phyloP scores from a whole-genome alignment of 768 basidiomycete species.

The Boletus barrowsii region DNA sequence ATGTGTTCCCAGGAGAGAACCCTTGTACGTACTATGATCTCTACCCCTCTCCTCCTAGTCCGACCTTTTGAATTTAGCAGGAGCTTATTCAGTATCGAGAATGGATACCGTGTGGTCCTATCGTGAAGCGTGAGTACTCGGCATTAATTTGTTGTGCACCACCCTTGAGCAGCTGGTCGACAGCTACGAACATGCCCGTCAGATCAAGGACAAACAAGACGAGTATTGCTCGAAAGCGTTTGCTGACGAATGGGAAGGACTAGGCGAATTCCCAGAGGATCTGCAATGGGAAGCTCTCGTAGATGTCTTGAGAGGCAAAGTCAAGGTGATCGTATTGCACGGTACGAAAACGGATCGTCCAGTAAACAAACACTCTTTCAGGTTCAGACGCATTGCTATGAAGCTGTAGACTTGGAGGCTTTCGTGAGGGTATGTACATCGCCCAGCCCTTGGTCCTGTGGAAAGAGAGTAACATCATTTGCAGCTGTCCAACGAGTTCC shows the following conservation, averaged over 20 bases:
- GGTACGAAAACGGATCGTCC: not conserved
- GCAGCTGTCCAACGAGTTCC: constrained; percentile 76
- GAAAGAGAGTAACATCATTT: not conserved
- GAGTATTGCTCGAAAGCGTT: constrained; percentile 54
- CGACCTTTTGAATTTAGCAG: constrained; percentile 8
- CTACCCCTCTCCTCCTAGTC: not conserved
- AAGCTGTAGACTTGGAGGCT: constrained; percentile 68
- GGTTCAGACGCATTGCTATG: constrained; percentile 52
- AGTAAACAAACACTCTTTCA: constrained; percentile 8
- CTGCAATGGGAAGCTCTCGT: constrained; percentile 70
- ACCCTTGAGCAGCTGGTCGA: not conserved
- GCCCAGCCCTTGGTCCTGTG: not conserved
- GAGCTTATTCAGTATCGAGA: constrained; percentile 42
- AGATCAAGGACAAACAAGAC: constrained; percentile 67
- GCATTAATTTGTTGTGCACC: not conserved
- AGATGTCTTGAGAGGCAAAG: constrained; percentile 68
- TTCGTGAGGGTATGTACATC: constrained; percentile 54
- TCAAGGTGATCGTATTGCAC: constrained; percentile 48
- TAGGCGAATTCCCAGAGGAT: constrained; percentile 61
- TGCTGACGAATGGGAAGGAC: constrained; percentile 41
- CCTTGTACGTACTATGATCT: constrained; percentile 33
- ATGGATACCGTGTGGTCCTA: constrained; percentile 70
- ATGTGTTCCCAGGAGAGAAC: constrained; percentile 48
- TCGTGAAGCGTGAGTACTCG: constrained; percentile 45
- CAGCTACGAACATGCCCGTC: constrained; percentile 61